Evolutionary conservation across 441 rosid genomes (phyloP).

Genomic region (Corymbia calophylla): DNA sequence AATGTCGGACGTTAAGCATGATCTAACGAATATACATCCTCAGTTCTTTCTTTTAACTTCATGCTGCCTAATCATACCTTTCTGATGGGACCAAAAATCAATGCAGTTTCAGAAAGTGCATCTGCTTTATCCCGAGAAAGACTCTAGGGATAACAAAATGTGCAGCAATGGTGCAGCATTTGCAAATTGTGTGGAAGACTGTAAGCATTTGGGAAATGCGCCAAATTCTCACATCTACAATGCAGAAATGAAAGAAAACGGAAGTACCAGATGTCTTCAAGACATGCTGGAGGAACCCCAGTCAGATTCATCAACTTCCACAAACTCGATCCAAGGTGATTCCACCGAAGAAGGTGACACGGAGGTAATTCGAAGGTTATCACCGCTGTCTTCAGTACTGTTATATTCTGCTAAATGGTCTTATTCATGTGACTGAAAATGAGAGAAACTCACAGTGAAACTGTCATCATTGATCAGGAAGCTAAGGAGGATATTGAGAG

Average conservation of each 20-base stretch:
- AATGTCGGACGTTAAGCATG: background rate
- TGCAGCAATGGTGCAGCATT: slow-evolving; percentile 11
- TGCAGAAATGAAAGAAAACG: slow-evolving; percentile 9
- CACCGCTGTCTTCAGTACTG: background rate
- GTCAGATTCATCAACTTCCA: slow-evolving; percentile 31
- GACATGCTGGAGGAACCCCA: slow-evolving; percentile 44
- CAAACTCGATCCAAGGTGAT: slow-evolving; percentile 7
- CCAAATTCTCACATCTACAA: background rate
- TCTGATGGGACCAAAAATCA: background rate
- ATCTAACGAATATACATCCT: background rate
- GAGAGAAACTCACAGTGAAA: background rate
- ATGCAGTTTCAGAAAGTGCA: slow-evolving; percentile 47
- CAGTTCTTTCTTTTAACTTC: background rate
- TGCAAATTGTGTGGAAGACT: slow-evolving; percentile 6
- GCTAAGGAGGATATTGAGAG: background rate
- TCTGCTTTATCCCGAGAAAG: slow-evolving; percentile 27
- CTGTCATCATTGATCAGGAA: slow-evolving; percentile 16
- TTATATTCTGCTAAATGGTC: background rate
- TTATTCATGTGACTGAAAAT: background rate
- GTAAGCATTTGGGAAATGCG: slow-evolving; percentile 1
- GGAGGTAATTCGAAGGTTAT: slow-evolving; percentile 22
- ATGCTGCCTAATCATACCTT: background rate
- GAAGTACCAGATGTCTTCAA: slow-evolving; percentile 35
- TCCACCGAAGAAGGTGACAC: slow-evolving; percentile 18
- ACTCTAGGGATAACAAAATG: slow-evolving; percentile 6